These are phyloP conservation scores for Yarrowia deformans DNA, from an alignment of 805 yeast genomes.

Conservation along the genomic window DNA sequence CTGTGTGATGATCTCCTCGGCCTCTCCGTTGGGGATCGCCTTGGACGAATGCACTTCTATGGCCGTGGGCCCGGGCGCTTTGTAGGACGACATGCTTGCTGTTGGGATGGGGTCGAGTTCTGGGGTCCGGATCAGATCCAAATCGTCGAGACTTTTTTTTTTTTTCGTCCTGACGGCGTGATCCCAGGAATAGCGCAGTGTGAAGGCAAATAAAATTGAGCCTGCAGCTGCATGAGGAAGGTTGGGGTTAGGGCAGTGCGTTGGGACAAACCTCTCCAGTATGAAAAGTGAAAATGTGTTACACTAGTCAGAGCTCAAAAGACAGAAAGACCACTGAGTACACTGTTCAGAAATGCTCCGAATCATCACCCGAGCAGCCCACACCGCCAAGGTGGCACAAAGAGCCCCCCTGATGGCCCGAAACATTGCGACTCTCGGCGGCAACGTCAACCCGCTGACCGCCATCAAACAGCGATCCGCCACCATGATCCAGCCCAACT, in stretches of 20 bases:
- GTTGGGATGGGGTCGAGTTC: not conserved
- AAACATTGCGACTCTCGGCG: constrained; percentile 18
- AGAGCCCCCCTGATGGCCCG: not conserved
- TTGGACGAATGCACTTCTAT: constrained; percentile 40
- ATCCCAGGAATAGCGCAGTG: constrained; percentile 6
- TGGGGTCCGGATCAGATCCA: constrained; percentile 8
- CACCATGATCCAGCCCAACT: constrained; percentile 39
- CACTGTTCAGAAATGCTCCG: constrained; percentile 6
- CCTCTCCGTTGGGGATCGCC: constrained; percentile 52
- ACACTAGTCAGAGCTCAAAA: too few relatives aligned
- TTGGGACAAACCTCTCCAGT: too few relatives aligned
- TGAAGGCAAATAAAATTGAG: constrained; percentile 32
- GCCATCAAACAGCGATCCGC: constrained; percentile 31
- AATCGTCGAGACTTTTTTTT: not conserved
- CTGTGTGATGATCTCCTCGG: constrained; percentile 57
- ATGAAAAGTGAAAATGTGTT: not conserved
- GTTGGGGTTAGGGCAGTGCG: not conserved
- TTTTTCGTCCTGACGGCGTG: constrained; percentile 9
- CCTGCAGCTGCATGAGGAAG: not conserved
- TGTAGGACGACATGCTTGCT: constrained; percentile 27
- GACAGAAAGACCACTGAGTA: not conserved
- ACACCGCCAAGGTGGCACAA: not conserved
- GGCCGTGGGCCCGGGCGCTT: constrained; percentile 42
- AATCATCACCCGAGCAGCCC: constrained; percentile 10
- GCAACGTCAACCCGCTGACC: constrained; percentile 33